Conservation (phyloP, 2,329 filamentous ascomycete species). For the Byssothecium circinans region DNA sequence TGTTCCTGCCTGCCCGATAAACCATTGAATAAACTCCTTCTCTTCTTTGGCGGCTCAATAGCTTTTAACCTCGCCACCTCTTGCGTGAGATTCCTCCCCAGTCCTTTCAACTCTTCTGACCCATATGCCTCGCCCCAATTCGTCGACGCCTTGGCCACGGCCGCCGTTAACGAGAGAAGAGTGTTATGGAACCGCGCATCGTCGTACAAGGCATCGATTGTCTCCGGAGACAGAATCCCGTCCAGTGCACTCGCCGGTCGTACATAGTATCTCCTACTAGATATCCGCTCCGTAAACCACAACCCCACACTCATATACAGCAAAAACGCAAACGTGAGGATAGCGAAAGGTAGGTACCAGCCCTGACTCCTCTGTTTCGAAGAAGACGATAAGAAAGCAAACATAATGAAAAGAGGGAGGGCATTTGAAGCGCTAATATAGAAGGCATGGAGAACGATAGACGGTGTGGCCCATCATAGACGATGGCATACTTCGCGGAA, state of each 20-base stretch:
- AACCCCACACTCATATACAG: constrained; percentile 17
- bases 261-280: not conserved
- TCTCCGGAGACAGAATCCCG: constrained; percentile 20
- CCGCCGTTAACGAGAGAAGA: constrained; percentile 25
- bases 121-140: constrained; percentile 19
- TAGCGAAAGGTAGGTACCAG: constrained; percentile 28
- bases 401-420: constrained; percentile 24
- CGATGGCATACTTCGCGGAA: too few species aligned
- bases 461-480: constrained; percentile 9
- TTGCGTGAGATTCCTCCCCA: constrained; percentile 20
- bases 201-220: constrained; percentile 27
- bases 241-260: constrained; percentile 10
- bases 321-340: constrained; percentile 17
- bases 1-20: not conserved
- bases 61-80: constrained; percentile 10
- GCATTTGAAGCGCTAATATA: not conserved
- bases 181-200: constrained; percentile 25
- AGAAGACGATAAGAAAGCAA: constrained; percentile 8
- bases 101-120: constrained; percentile 13
- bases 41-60: not conserved
- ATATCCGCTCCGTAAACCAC: constrained; percentile 17
- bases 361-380: constrained; percentile 12
- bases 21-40: constrained; percentile 8
- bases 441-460: constrained; percentile 6
- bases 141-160: constrained; percentile 23